Evolutionary conservation across 805 yeast species (phyloP).

Genomic region (Komagataella mondaviorum): DNA sequence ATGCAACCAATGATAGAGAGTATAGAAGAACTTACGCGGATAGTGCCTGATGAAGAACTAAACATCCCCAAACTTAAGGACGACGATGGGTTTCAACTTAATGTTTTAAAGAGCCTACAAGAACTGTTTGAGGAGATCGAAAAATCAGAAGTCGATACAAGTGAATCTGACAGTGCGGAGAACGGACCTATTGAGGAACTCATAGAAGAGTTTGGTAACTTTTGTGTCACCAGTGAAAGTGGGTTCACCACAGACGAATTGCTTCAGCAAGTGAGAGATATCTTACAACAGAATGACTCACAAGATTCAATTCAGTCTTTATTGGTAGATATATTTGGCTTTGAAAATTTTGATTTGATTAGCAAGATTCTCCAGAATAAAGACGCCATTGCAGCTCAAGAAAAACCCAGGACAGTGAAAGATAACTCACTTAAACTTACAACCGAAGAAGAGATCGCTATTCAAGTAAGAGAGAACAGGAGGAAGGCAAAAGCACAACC

Average conservation of each 20-base stretch:
- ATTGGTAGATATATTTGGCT: constrained; percentile 72
- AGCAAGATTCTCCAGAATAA: constrained; percentile 42
- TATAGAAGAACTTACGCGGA: constrained; percentile 12
- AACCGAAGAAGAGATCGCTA: constrained; percentile 41
- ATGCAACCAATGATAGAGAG: constrained; percentile 57
- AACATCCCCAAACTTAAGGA: constrained; percentile 2
- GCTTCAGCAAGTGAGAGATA: constrained; percentile 11
- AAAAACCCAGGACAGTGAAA: neutral
- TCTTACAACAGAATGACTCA: constrained; percentile 1
- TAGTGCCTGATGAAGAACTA: constrained; percentile 15
- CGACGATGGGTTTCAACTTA: constrained; percentile 1
- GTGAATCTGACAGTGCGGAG: constrained; percentile 3
- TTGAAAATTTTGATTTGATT: constrained; percentile 73
- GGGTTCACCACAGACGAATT: constrained; percentile 18
- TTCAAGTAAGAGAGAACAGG: constrained; percentile 36
- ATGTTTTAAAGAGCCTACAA: constrained; percentile 10
- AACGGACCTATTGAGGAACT: constrained; percentile 12
- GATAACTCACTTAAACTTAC: constrained; percentile 16
- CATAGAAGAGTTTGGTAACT: constrained; percentile 16
- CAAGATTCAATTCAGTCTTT: constrained; percentile 58
- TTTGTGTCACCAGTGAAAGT: constrained; percentile 20
- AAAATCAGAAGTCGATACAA: constrained; percentile 10
- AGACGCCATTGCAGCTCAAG: constrained; percentile 11
- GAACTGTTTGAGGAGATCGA: constrained; percentile 18
- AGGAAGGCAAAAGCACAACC: constrained; percentile 32